These are phyloP conservation scores for Cladorrhinum samala DNA, from an alignment of 495 filamentous ascomycete genomes.

Conservation along the genomic window DNA sequence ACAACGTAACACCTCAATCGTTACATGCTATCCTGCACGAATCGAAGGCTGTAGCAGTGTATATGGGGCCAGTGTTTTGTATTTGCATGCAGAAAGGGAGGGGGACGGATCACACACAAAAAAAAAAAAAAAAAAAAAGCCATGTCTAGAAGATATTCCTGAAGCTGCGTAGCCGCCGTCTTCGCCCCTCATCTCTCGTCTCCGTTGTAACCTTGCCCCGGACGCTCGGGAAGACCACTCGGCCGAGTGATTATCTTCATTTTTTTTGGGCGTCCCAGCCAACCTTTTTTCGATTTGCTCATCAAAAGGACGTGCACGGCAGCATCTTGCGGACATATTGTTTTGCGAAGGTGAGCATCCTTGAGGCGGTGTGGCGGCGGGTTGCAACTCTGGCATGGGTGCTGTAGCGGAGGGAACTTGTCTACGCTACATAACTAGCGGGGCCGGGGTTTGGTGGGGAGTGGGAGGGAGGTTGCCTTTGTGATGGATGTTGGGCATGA, in stretches of 20 bases:
- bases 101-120: neutral
- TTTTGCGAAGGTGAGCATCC: neutral
- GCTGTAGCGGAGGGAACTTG: too few species aligned
- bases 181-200: neutral
- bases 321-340: neutral
- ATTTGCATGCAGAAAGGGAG: neutral
- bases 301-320: neutral
- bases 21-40: too few species aligned
- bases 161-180: neutral
- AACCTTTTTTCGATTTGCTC: neutral
- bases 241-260: slow-evolving; percentile 9
- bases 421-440: neutral
- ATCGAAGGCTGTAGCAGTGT: neutral
- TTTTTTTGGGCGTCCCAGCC: neutral
- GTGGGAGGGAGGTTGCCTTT: neutral
- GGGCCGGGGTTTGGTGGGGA: neutral
- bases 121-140: neutral
- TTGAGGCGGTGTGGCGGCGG: slow-evolving; percentile 4
- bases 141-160: neutral
- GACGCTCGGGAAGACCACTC: slow-evolving; percentile 7
- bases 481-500: neutral
- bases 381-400: neutral
- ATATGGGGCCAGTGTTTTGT: neutral
- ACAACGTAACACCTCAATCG: too few species aligned
- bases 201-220: neutral